A percentile compares a stretch with the other conserved stretches of the same genome.
Conservation (phyloP, 345 rosid species). For the Brassica rapa region DNA sequence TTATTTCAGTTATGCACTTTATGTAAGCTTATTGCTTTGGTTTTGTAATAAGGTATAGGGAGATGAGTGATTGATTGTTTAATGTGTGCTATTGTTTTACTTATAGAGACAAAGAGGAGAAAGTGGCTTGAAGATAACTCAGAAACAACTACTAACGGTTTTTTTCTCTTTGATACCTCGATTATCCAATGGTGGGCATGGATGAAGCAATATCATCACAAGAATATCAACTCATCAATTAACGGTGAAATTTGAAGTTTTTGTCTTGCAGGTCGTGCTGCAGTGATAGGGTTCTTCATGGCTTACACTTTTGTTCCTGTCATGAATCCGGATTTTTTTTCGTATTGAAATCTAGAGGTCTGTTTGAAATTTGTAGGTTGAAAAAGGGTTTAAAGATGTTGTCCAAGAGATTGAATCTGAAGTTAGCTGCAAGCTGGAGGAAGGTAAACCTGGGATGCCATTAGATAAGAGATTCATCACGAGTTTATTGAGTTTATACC, state of each 20-base stretch:
- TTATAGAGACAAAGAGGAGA: slow-evolving; percentile 84
- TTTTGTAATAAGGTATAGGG: background rate
- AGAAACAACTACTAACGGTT: no score
- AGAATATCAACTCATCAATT: no score
- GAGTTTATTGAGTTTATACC: background rate
- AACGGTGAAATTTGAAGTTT: no score
- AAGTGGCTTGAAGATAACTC: slow-evolving; percentile 65
- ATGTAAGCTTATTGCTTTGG: background rate
- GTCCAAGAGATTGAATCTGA: slow-evolving; percentile 62
- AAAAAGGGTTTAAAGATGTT: slow-evolving; percentile 63
- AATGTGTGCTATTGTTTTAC: background rate
- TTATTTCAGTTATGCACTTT: no score
- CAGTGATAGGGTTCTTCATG: no score
- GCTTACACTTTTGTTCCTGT: background rate
- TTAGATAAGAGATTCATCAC: background rate
- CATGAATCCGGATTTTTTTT: background rate
- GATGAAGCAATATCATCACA: no score
- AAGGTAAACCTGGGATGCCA: no score
- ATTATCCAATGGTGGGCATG: no score
- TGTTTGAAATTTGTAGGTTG: slow-evolving; percentile 48
- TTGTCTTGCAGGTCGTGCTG: no score
- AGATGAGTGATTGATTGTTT: slow-evolving; percentile 7
- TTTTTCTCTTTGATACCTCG: no score
- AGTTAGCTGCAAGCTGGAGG: slow-evolving; percentile 43
- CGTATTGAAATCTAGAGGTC: background rate